Percentiles rank a stretch among this genome's conserved stretches.
Conservation (phyloP, 805 yeast species). For the Priceomyces melissophilus region DNA sequence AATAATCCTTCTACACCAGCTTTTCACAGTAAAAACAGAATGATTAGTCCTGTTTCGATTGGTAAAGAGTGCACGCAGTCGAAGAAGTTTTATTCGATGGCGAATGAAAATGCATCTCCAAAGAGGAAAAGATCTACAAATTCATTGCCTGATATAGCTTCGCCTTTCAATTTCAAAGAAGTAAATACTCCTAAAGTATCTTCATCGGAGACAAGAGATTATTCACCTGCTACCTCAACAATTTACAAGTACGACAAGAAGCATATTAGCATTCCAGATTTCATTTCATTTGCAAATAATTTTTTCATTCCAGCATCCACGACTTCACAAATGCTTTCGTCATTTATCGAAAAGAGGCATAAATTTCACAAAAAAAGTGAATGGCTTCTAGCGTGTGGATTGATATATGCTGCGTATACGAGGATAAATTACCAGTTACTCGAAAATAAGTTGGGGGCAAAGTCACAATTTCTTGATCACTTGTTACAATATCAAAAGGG, state of each 20-base stretch:
- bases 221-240: slow-evolving; percentile 5
- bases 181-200: slow-evolving; percentile 1
- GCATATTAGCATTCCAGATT: slow-evolving; percentile 30
- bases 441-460: slow-evolving; percentile 46
- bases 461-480: slow-evolving; percentile 45
- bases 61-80: slow-evolving; percentile 32
- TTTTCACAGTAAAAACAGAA: slow-evolving; percentile 14
- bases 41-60: slow-evolving; percentile 30
- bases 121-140: slow-evolving; percentile 8
- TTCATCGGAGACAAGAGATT: not conserved
- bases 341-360: slow-evolving; percentile 48
- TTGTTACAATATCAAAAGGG: slow-evolving; percentile 55
- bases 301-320: slow-evolving; percentile 58
- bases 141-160: slow-evolving; percentile 17
- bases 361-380: slow-evolving; percentile 53
- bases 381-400: slow-evolving; percentile 69
- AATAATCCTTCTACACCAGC: slow-evolving; percentile 7
- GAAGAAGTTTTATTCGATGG: slow-evolving; percentile 28
- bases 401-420: slow-evolving; percentile 56
- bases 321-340: slow-evolving; percentile 48
- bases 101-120: slow-evolving; percentile 12
- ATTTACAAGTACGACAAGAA: slow-evolving; percentile 14
- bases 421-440: slow-evolving; percentile 50
- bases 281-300: slow-evolving; percentile 52
- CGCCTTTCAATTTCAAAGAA: slow-evolving; percentile 25